Percentiles rank a stretch among this genome's conserved stretches.
Evolutionary conservation across 352 stramenopile species (phyloP).

Genomic region (Pythium biforme): DNA sequence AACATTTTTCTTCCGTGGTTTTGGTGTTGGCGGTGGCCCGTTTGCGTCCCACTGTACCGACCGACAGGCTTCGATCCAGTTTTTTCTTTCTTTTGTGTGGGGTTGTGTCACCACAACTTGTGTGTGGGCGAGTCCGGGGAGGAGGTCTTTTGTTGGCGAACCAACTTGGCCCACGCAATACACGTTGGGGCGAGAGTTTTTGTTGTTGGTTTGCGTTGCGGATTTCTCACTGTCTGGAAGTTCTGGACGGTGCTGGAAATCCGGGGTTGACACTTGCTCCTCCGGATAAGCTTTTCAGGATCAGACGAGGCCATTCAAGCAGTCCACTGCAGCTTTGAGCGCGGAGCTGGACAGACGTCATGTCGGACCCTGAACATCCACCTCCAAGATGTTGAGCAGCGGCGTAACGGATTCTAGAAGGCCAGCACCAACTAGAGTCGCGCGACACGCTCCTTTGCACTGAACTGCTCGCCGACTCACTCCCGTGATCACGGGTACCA

Average conservation of each 20-base stretch:
- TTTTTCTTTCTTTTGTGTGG: background rate
- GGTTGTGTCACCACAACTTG: no score
- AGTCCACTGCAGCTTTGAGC: no score
- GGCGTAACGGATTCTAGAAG: background rate
- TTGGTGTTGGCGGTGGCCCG: background rate
- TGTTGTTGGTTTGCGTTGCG: background rate
- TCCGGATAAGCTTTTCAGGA: background rate
- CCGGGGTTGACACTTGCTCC: background rate
- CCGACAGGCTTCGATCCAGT: background rate
- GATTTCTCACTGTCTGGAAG: no score
- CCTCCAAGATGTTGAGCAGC: background rate
- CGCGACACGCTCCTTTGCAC: background rate
- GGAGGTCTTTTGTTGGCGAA: no score
- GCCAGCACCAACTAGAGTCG: background rate
- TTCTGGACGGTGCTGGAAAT: background rate
- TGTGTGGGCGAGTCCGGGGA: background rate
- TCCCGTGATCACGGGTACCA: background rate
- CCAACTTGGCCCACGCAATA: background rate
- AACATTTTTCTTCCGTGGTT: constrained; percentile 11
- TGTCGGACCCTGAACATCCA: background rate
- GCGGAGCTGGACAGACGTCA: background rate
- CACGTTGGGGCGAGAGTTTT: background rate
- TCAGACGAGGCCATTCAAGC: background rate
- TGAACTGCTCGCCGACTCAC: background rate
- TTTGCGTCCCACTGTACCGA: constrained; percentile 5